Conservation (phyloP, 257 asterid species). For the Ballota nigra region DNA sequence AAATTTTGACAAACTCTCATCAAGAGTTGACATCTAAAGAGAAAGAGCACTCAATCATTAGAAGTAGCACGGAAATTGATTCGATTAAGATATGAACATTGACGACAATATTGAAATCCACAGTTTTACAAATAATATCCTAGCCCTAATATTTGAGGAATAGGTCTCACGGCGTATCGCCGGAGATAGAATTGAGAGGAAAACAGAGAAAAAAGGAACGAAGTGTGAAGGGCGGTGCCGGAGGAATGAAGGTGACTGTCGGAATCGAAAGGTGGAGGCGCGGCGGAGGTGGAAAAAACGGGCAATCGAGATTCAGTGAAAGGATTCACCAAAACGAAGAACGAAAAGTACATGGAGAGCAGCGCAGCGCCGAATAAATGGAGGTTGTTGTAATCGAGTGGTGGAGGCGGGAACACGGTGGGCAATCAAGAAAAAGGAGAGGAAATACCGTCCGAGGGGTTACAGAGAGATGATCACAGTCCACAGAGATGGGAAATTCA, state of each 20-base stretch:
- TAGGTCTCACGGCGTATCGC: neutral
- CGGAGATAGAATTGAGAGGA: neutral
- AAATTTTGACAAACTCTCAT: slow-evolving; percentile 49
- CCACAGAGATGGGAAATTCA: neutral
- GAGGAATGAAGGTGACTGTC: neutral
- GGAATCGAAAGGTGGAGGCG: neutral
- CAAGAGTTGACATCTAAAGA: slow-evolving; percentile 51
- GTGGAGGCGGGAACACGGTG: neutral
- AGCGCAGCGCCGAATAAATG: neutral
- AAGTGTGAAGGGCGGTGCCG: neutral
- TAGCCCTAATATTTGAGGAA: neutral
- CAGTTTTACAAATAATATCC: neutral
- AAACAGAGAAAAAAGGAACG: neutral
- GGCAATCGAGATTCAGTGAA: neutral
- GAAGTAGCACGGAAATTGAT: neutral
- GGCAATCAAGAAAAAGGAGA: neutral
- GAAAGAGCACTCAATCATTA: neutral
- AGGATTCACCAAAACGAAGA: neutral
- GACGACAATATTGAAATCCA: neutral
- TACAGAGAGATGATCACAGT: neutral
- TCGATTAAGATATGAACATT: neutral
- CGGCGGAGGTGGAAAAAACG: neutral
- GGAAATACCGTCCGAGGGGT: neutral
- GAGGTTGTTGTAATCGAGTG: neutral
- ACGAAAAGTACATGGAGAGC: neutral